These are phyloP conservation scores for Sugiyamaella valdiviana DNA, from an alignment of 805 yeast species.

Conservation along the genomic window DNA sequence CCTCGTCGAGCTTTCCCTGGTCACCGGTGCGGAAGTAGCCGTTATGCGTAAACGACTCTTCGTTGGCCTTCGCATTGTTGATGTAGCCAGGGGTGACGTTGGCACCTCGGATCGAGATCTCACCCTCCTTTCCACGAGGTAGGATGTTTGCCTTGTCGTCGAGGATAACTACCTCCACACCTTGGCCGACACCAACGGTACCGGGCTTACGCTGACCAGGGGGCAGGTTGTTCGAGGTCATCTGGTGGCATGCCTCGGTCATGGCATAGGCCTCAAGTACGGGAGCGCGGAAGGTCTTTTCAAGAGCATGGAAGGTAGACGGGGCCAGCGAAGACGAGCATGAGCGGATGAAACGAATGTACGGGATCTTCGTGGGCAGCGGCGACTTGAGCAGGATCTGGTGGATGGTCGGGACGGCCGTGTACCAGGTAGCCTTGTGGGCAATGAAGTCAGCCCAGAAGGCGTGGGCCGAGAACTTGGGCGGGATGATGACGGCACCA, in stretches of 20 bases:
- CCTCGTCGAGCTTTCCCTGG: conserved; percentile 56
- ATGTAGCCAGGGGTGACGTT: conserved; percentile 69
- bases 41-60: conserved; percentile 53
- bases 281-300: conserved; percentile 53
- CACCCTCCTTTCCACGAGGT: conserved; percentile 54
- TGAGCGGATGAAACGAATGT: conserved; percentile 59
- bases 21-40: conserved; percentile 76
- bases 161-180: conserved; percentile 55
- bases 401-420: conserved; percentile 75
- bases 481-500: conserved; percentile 59
- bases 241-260: conserved; percentile 80
- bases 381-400: conserved; percentile 52
- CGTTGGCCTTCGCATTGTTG: conserved; percentile 65
- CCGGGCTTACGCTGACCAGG: conserved; percentile 62
- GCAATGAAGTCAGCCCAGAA: conserved; percentile 55
- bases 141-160: conserved; percentile 44
- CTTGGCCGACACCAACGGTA: conserved; percentile 68
- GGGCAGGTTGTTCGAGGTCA: conserved; percentile 65
- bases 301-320: conserved; percentile 52
- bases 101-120: conserved; percentile 59
- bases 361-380: conserved; percentile 45
- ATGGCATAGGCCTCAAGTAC: conserved; percentile 74
- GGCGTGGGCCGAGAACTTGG: conserved; percentile 50
- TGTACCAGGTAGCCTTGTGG: conserved; percentile 59
- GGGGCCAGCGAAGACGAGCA: conserved; percentile 71